Conservation (phyloP, 202 grass and related monocot genomes). For the Miscanthus sacchariflorus region DNA sequence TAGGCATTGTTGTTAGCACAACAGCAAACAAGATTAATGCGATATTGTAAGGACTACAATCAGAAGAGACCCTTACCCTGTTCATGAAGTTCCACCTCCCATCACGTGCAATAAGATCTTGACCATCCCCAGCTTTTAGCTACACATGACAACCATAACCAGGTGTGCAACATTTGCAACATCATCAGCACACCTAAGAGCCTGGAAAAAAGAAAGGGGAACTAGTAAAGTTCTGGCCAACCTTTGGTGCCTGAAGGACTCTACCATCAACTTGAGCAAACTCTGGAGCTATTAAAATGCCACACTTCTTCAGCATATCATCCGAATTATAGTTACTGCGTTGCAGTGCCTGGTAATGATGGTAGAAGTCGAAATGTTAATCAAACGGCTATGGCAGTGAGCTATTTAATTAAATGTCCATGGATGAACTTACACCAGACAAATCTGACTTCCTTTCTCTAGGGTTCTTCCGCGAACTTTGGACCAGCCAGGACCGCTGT, state of each 20-base stretch:
- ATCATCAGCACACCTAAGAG: background rate
- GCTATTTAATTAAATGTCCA: background rate
- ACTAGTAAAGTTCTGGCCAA: background rate
- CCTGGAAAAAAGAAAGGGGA: background rate
- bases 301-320: constrained; percentile 49
- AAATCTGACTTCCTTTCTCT: constrained; percentile 35
- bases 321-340: constrained; percentile 54
- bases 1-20: background rate
- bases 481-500: constrained; percentile 41
- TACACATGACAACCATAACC: constrained; percentile 1
- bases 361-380: background rate
- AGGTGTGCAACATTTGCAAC: background rate
- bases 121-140: constrained; percentile 47
- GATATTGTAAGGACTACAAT: background rate
- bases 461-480: constrained; percentile 53
- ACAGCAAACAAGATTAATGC: background rate
- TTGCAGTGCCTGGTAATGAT: constrained; percentile 19
- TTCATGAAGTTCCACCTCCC: constrained; percentile 69
- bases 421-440: constrained; percentile 17
- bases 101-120: constrained; percentile 28
- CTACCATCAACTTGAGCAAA: constrained; percentile 51
- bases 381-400: background rate
- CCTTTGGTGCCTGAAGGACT: constrained; percentile 52
- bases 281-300: constrained; percentile 40
- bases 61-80: constrained; percentile 35